These are phyloP conservation scores for Melastoma malabathricum DNA, from an alignment of 345 rosid species.

Conservation along the genomic window DNA sequence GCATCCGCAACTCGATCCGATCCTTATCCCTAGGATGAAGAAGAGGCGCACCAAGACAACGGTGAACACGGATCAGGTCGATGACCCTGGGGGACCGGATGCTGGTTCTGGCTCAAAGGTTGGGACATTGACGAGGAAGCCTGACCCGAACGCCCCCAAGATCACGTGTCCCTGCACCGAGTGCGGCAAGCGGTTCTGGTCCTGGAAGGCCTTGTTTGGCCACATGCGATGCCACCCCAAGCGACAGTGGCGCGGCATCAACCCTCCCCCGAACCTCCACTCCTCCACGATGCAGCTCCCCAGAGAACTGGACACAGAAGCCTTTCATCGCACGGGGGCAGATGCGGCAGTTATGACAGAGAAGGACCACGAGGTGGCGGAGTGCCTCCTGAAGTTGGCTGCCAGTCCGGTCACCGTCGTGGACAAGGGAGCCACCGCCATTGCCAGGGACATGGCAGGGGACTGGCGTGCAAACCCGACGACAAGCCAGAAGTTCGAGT, in stretches of 20 bases:
- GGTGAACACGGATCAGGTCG: neutral
- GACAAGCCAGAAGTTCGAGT: conserved; percentile 27
- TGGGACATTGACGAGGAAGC: conserved; percentile 24
- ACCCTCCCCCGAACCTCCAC: conserved; percentile 33
- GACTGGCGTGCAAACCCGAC: too few species aligned
- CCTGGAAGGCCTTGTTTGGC: conserved; percentile 85
- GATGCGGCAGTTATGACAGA: conserved; percentile 14
- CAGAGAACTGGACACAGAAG: too few species aligned
- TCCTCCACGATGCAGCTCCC: conserved; percentile 2
- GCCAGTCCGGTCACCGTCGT: neutral
- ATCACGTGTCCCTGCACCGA: conserved; percentile 74
- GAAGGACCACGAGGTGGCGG: conserved; percentile 65
- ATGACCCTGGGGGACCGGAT: neutral
- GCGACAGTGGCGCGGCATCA: conserved; percentile 73
- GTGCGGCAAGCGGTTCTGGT: conserved; percentile 87
- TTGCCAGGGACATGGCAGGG: too few species aligned
- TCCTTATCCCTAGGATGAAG: too few species aligned
- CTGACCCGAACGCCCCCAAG: conserved; percentile 65
- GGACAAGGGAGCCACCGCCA: neutral
- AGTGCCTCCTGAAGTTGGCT: conserved; percentile 47
- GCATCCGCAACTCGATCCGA: too few species aligned
- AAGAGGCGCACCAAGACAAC: too few species aligned
- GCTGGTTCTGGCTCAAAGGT: conserved; percentile 13
- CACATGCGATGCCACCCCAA: conserved; percentile 96
- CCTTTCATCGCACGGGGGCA: too few species aligned